Evolutionary conservation across 2,329 filamentous ascomycete genomes (phyloP), one percentile per base, ranked within the genome.

Genomic region (Epichloe scottii): DNA sequence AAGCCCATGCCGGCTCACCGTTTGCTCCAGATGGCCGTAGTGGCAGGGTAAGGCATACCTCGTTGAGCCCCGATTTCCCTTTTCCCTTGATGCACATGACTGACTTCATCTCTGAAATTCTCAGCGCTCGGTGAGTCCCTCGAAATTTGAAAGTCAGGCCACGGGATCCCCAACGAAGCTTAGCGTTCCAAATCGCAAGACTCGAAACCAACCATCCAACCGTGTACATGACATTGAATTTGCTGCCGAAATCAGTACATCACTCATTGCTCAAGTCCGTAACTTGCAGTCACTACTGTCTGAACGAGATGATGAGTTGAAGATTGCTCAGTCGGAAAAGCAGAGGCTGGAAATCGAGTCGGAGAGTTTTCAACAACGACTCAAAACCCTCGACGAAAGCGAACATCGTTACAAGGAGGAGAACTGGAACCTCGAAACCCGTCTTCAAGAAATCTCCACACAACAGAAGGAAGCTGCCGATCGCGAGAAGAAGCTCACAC

Each of bases 361-460:
- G 0, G 86, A 95, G 64, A 81, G 78, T 3, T 79, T 94, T 56
- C 79, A 85, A 49, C 87, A 94, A 65, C 82, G 89, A 35, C 73
- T 97, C 56, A 85, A 87, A 62, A 78, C 79, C 6, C 74, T 96
- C 40, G 90, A 96, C 59, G 93, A 98, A 68, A 95, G 87, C 64
- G 93, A 98, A 66, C 86, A 94, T 61, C 84, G 88, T 49, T 95
- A 95, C 71, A 97, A 96, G 69, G 93, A 98, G 62, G 93, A 97
- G 67, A 98, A 97, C 65, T 98, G 93, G 93, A 91, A 87, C 56
- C 77, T 98, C 38, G 93, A 98, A 67, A 95, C 90, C 0, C 87
- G 89, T 60, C 78, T 94, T 21, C 93, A 95, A 60, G 90, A 97
- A 56, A 74, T 91, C 41, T 77, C 86, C 49, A 78, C 84, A 7